phyloP scores from a whole-genome alignment of 139 green algal species.

The Axilococcus clingmanii region DNA sequence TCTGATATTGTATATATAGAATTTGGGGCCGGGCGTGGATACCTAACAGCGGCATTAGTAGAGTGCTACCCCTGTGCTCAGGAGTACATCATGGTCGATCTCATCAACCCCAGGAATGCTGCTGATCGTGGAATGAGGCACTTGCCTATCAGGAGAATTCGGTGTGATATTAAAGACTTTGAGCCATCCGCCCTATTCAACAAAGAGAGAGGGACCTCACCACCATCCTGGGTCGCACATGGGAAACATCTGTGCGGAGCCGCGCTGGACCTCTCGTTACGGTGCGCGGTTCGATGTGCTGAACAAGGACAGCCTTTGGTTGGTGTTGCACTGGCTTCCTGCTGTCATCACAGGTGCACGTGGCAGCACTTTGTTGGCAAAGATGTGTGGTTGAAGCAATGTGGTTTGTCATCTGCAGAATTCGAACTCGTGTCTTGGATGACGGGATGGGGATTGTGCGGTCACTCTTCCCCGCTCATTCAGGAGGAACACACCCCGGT shows the following conservation, averaged over 20 bases:
- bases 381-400: slow-evolving; percentile 23
- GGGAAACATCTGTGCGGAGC: slow-evolving; percentile 77
- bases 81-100: slow-evolving; percentile 31
- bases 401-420: slow-evolving; percentile 51
- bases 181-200: slow-evolving; percentile 12
- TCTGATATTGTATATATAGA: slow-evolving; percentile 33
- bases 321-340: slow-evolving; percentile 59
- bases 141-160: slow-evolving; percentile 32
- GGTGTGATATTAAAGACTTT: slow-evolving; percentile 55
- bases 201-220: neutral
- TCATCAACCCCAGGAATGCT: slow-evolving; percentile 23
- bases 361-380: slow-evolving; percentile 65
- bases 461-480: slow-evolving; percentile 29
- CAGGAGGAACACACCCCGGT: slow-evolving; percentile 6
- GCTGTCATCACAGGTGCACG: slow-evolving; percentile 75
- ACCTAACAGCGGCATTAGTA: slow-evolving; percentile 41
- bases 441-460: slow-evolving; percentile 66
- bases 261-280: slow-evolving; percentile 64
- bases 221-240: slow-evolving; percentile 42
- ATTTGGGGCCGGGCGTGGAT: slow-evolving; percentile 64
- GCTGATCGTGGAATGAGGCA: slow-evolving; percentile 29
- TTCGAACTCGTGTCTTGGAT: slow-evolving; percentile 72
- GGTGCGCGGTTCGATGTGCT: slow-evolving; percentile 13
- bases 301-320: neutral
- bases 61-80: neutral